Evolutionary conservation across 371 early-diverging fungal genomes (phyloP).

Genomic region (Apophysomyces ossiformis): DNA sequence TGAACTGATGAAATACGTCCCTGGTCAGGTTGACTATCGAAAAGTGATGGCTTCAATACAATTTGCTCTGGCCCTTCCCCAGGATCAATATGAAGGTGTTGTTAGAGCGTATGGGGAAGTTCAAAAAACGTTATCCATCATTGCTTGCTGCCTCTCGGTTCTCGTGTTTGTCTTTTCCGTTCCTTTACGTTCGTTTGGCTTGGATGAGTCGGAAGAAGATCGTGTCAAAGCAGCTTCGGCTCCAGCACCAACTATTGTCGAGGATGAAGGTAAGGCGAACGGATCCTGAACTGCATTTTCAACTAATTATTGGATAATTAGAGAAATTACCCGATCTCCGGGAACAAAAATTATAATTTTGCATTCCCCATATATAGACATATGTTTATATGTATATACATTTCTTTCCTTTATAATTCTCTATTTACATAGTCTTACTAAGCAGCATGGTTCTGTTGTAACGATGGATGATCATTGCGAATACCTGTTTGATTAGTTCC

Average conservation of each 20-base stretch:
- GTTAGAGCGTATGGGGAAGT: conserved; percentile 35
- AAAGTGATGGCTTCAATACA: conserved; percentile 33
- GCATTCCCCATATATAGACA: too few relatives aligned
- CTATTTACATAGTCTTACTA: too few relatives aligned
- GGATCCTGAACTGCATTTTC: too few relatives aligned
- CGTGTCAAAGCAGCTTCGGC: not conserved
- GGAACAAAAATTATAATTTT: too few relatives aligned
- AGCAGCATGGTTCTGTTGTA: too few relatives aligned
- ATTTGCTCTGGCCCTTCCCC: conserved; percentile 29
- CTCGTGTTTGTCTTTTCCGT: conserved; percentile 31
- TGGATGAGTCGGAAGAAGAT: conserved; percentile 16
- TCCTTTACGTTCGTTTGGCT: conserved; percentile 40
- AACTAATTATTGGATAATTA: too few relatives aligned
- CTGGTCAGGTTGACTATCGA: conserved; percentile 35
- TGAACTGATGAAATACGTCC: conserved; percentile 34
- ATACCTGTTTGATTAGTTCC: too few relatives aligned
- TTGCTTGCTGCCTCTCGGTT: conserved; percentile 30
- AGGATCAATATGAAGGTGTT: conserved; percentile 35
- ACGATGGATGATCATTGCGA: too few relatives aligned
- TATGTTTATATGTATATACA: too few relatives aligned
- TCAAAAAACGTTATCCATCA: conserved; percentile 36
- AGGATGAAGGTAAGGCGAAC: not conserved
- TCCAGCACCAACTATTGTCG: not conserved
- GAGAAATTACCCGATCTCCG: too few relatives aligned
- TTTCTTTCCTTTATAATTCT: too few relatives aligned